phyloP scores from a whole-genome alignment of 306 rosid species.

The Canavalia gladiata region DNA sequence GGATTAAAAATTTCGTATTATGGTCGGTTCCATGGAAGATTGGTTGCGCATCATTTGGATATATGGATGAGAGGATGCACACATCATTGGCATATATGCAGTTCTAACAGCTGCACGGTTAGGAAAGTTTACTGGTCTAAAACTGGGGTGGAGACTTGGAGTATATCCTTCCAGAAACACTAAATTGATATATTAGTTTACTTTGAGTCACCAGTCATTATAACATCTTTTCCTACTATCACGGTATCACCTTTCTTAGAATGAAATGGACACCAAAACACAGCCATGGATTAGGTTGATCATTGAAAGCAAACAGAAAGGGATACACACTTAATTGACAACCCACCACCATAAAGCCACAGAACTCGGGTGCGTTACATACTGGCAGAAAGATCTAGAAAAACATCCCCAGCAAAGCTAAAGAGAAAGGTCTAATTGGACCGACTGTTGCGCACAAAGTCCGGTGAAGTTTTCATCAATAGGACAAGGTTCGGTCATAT shows the following conservation, averaged over 20 bases:
- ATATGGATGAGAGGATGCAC: background rate
- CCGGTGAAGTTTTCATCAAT: conserved; percentile 2
- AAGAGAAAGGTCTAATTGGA: background rate
- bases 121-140: background rate
- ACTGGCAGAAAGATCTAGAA: background rate
- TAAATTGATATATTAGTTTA: background rate
- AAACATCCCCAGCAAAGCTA: background rate
- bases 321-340: background rate
- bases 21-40: background rate
- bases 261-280: background rate
- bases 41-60: too few relatives aligned
- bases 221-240: background rate
- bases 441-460: background rate
- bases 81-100: background rate
- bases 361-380: background rate
- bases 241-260: background rate
- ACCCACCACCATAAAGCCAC: background rate
- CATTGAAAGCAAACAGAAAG: background rate
- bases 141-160: background rate
- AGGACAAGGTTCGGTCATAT: background rate
- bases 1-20: background rate
- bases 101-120: background rate
- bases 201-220: background rate
- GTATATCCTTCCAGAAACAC: background rate
- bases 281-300: background rate